Percentiles rank a stretch among this genome's conserved stretches.
Evolutionary conservation across 768 basidiomycete genomes (phyloP).

Genomic region (Mycena galericulata): DNA sequence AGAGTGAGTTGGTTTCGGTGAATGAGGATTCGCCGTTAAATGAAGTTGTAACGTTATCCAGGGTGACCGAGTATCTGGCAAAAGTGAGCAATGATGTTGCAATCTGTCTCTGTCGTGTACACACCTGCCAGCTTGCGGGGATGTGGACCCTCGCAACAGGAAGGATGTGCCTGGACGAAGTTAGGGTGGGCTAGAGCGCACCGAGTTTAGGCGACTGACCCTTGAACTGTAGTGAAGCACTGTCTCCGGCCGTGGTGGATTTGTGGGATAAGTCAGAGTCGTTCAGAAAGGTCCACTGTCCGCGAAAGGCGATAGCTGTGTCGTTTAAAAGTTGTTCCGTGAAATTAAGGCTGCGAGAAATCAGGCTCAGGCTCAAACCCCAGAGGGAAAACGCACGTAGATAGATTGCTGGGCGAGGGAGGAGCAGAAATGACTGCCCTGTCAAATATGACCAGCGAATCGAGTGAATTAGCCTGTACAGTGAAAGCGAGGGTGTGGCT

Average conservation of each 20-base stretch:
- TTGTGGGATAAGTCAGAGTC: constrained; percentile 37
- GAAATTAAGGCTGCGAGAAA: constrained; percentile 47
- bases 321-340: constrained; percentile 56
- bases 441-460: constrained; percentile 65
- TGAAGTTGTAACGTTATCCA: constrained; percentile 61
- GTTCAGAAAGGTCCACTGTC: constrained; percentile 63
- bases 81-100: background rate
- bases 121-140: constrained; percentile 68
- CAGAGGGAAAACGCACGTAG: constrained; percentile 30
- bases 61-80: constrained; percentile 28
- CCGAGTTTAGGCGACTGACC: constrained; percentile 53
- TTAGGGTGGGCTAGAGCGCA: constrained; percentile 11
- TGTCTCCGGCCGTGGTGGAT: constrained; percentile 59
- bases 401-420: constrained; percentile 45
- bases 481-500: constrained; percentile 69
- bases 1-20: constrained; percentile 60
- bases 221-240: constrained; percentile 55
- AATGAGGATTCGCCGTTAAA: constrained; percentile 68
- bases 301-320: constrained; percentile 61
- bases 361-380: background rate
- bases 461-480: constrained; percentile 50
- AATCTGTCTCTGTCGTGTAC: constrained; percentile 56
- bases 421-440: constrained; percentile 62
- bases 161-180: constrained; percentile 68
- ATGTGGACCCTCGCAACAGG: constrained; percentile 69